Percentiles rank a stretch among this genome's conserved stretches.
Conservation (phyloP, 768 basidiomycete genomes). For the Candolleomyces efflorescens region DNA sequence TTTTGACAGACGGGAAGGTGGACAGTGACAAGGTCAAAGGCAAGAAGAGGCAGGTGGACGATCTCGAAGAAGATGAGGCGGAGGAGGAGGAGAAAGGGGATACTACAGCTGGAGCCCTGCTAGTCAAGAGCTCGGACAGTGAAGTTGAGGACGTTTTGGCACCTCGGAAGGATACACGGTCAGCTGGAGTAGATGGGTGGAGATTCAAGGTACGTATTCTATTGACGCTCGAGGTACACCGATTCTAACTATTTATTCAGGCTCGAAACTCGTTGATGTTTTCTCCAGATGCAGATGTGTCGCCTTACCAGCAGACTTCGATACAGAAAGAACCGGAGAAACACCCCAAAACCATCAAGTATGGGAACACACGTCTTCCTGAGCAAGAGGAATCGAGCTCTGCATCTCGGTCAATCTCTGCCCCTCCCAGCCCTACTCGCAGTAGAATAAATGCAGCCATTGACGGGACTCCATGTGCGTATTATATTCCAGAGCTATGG, state of each 20-base stretch:
- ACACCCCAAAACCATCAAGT: constrained; percentile 63
- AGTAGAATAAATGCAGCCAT: constrained; percentile 93
- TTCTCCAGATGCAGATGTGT: constrained; percentile 82
- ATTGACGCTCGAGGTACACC: neutral
- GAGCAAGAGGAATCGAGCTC: constrained; percentile 58
- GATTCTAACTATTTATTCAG: constrained; percentile 35
- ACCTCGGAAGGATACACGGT: constrained; percentile 65
- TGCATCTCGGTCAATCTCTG: constrained; percentile 40
- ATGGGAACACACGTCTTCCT: constrained; percentile 77
- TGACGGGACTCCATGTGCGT: constrained; percentile 83
- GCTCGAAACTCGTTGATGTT: constrained; percentile 96
- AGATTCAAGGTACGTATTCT: constrained; percentile 58
- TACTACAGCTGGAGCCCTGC: constrained; percentile 11
- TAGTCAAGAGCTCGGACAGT: constrained; percentile 21
- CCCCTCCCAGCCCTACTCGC: constrained; percentile 84
- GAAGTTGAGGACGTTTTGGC: constrained; percentile 63
- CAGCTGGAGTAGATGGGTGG: constrained; percentile 77
- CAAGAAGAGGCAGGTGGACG: constrained; percentile 18
- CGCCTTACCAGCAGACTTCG: constrained; percentile 59
- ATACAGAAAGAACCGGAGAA: constrained; percentile 21
- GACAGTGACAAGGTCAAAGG: constrained; percentile 22
- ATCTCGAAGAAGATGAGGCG: neutral
- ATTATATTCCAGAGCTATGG: neutral
- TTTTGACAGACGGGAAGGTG: constrained; percentile 40
- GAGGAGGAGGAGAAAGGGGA: constrained; percentile 9